Evolutionary conservation across 441 rosid species (phyloP).

Genomic region (Gossypium gossypioides): DNA sequence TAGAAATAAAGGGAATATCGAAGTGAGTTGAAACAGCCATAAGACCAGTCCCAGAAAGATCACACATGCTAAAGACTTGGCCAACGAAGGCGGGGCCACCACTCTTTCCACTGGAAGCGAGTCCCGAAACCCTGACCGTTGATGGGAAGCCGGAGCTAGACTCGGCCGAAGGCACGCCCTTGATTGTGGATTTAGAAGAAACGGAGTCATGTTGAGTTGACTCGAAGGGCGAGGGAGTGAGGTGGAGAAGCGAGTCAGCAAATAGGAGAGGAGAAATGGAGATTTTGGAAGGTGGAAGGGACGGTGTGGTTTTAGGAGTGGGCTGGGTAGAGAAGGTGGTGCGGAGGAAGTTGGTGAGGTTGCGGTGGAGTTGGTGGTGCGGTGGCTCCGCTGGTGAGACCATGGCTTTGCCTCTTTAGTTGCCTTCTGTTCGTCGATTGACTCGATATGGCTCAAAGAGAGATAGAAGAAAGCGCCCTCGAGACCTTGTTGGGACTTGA

Average conservation of each 20-base stretch:
- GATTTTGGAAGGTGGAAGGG: conserved; percentile 36
- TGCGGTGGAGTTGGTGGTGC: conserved; percentile 20
- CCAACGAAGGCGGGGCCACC: conserved; percentile 93
- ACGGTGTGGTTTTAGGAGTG: conserved; percentile 24
- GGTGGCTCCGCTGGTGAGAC: conserved; percentile 34
- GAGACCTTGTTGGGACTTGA: background rate
- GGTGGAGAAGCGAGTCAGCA: conserved; percentile 28
- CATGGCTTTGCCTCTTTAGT: conserved; percentile 20
- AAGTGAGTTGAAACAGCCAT: conserved; percentile 91
- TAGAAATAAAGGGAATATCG: conserved; percentile 71
- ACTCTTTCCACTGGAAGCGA: conserved; percentile 46
- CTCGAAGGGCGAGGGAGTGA: conserved; percentile 22
- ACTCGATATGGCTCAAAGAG: background rate
- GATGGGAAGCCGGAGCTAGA: conserved; percentile 62
- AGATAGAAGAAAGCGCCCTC: background rate
- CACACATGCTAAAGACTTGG: conserved; percentile 95
- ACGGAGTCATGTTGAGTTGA: conserved; percentile 30
- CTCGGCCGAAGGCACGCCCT: conserved; percentile 40
- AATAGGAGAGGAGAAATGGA: conserved; percentile 52
- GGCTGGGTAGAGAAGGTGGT: conserved; percentile 36
- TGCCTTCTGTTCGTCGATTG: background rate
- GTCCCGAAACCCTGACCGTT: conserved; percentile 62
- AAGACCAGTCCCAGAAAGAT: conserved; percentile 85
- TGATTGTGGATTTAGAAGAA: conserved; percentile 39
- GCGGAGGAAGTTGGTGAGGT: conserved; percentile 35